Conservation (phyloP, 2,329 filamentous ascomycete genomes). For the Cytospora schulzeri region DNA sequence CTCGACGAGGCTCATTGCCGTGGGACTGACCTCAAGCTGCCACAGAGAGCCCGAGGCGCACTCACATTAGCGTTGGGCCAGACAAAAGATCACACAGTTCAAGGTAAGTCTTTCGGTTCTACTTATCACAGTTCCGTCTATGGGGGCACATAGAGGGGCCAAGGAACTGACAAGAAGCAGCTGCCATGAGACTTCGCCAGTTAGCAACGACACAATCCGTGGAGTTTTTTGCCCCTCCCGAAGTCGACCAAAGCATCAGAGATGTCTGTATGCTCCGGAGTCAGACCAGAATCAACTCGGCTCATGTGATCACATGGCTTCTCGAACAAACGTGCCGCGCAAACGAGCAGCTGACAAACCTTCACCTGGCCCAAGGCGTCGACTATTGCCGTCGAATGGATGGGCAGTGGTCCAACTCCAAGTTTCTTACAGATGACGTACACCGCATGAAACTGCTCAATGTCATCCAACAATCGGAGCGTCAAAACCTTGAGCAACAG, state of each 20-base stretch:
- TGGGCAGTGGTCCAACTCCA: conserved; percentile 45
- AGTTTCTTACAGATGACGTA: conserved; percentile 41
- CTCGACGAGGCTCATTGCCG: conserved; percentile 64
- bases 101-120: conserved; percentile 48
- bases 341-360: conserved; percentile 59
- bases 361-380: conserved; percentile 61
- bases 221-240: conserved; percentile 57
- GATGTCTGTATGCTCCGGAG: conserved; percentile 43
- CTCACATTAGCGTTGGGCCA: conserved; percentile 58
- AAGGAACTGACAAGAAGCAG: conserved; percentile 37
- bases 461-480: conserved; percentile 53
- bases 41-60: conserved; percentile 48
- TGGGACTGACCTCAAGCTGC: conserved; percentile 62
- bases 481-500: conserved; percentile 58
- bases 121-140: background rate
- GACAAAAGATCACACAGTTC: conserved; percentile 63
- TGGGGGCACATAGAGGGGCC: too few relatives aligned
- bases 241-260: conserved; percentile 63
- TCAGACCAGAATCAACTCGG: conserved; percentile 42
- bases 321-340: conserved; percentile 63
- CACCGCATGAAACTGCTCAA: conserved; percentile 46
- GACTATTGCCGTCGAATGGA: conserved; percentile 62
- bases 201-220: conserved; percentile 58
- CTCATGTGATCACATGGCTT: conserved; percentile 55
- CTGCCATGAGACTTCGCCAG: conserved; percentile 67